Conservation (phyloP, 306 rosid species). For the Styphnolobium japonicum region DNA sequence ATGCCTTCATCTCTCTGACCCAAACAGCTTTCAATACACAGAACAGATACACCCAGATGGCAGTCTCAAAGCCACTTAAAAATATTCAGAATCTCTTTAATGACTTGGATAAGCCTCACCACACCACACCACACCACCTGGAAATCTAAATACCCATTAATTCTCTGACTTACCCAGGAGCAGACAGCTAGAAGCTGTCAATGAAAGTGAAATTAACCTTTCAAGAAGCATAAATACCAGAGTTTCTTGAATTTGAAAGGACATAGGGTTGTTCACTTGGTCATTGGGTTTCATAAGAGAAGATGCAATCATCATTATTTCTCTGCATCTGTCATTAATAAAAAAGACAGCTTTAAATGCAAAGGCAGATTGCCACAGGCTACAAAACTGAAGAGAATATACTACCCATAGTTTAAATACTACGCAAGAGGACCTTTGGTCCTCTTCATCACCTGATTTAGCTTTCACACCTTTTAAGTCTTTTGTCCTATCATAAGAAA, state of each 20-base stretch:
- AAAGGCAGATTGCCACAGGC: conserved; percentile 38
- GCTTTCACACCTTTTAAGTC: conserved; percentile 41
- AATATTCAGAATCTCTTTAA: conserved; percentile 18
- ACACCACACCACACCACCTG: conserved; percentile 59
- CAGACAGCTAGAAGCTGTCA: conserved; percentile 74
- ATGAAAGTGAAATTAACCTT: conserved; percentile 56
- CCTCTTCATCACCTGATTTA: conserved; percentile 47
- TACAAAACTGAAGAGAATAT: conserved; percentile 49
- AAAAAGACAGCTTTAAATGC: conserved; percentile 52
- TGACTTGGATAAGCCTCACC: conserved; percentile 41
- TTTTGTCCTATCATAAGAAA: conserved; percentile 32
- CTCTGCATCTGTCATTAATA: conserved; percentile 54
- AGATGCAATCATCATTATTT: conserved; percentile 54
- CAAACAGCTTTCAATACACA: conserved; percentile 1
- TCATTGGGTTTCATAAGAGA: conserved; percentile 38
- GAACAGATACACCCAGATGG: conserved; percentile 15
- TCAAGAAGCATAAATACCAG: conserved; percentile 40
- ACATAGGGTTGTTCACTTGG: conserved; percentile 53
- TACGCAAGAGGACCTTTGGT: conserved; percentile 29
- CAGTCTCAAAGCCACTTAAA: conserved; percentile 23
- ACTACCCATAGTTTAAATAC: conserved; percentile 44
- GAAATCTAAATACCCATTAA: conserved; percentile 58
- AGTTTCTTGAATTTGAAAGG: conserved; percentile 65
- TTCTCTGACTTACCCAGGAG: conserved; percentile 65
- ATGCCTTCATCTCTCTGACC: neutral